Percentiles rank a stretch among this genome's conserved stretches.
These are phyloP conservation scores for Yamadazyma kanchanaburiensis DNA, from an alignment of 1,139 yeast genomes.

Conservation along the genomic window DNA sequence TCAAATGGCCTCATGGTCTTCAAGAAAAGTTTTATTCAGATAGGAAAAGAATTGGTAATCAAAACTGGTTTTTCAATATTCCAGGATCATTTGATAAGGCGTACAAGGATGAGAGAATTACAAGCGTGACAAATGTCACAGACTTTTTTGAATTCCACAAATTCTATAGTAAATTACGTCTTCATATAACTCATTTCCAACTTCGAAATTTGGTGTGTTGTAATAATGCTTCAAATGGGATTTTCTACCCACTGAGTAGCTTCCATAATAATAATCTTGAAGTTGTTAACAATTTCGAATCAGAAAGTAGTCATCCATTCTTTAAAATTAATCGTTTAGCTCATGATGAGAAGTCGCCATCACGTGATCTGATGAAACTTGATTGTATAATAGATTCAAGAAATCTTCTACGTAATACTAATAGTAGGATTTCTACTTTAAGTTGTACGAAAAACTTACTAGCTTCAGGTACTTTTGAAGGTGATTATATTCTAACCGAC, in stretches of 20 bases:
- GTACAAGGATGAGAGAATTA: constrained; percentile 22
- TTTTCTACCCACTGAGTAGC: constrained; percentile 40
- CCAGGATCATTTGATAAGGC: constrained; percentile 33
- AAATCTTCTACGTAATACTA: constrained; percentile 24
- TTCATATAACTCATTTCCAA: constrained; percentile 57
- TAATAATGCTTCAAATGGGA: constrained; percentile 30
- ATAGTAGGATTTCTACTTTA: constrained; percentile 47
- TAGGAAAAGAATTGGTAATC: constrained; percentile 31
- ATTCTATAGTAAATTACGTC: constrained; percentile 43
- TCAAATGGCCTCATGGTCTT: constrained; percentile 33
- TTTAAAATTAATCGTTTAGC: constrained; percentile 36
- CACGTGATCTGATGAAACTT: constrained; percentile 24
- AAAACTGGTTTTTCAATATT: constrained; percentile 39
- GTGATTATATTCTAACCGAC: constrained; percentile 43
- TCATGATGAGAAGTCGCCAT: constrained; percentile 15
- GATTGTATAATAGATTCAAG: constrained; percentile 42
- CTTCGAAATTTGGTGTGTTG: constrained; percentile 51
- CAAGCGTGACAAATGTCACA: constrained; percentile 19
- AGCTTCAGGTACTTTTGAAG: constrained; percentile 56
- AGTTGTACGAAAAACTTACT: constrained; percentile 40
- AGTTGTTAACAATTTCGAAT: constrained; percentile 16
- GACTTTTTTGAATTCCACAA: constrained; percentile 37
- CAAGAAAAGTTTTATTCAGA: constrained; percentile 30
- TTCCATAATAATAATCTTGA: constrained; percentile 31
- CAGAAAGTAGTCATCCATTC: constrained; percentile 25